A percentile compares a stretch with the other conserved stretches of the same genome.
These are phyloP conservation scores for Fusarium pseudoanthophilum DNA, from an alignment of 2,329 filamentous ascomycete species.

Conservation along the genomic window DNA sequence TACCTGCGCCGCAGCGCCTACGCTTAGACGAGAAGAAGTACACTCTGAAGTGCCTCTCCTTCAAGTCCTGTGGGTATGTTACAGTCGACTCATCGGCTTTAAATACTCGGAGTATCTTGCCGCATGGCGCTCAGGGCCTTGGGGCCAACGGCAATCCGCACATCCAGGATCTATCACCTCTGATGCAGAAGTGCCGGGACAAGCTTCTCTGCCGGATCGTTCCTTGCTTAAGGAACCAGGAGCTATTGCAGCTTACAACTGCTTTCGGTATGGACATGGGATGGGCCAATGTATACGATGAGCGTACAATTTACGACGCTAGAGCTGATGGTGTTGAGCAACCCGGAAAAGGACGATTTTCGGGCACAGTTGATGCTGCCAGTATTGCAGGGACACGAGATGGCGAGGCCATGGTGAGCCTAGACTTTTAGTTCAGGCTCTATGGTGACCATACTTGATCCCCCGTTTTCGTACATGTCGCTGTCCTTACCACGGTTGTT, in stretches of 20 bases:
- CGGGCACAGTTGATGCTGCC: constrained; percentile 46
- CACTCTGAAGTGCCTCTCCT: constrained; percentile 55
- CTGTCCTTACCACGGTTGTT: background rate
- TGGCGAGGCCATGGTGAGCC: background rate
- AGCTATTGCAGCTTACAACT: constrained; percentile 45
- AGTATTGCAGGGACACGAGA: constrained; percentile 4
- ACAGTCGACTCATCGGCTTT: constrained; percentile 52
- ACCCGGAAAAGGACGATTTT: constrained; percentile 55
- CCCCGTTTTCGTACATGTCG: background rate
- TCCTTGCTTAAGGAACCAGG: constrained; percentile 44
- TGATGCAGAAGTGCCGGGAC: constrained; percentile 53
- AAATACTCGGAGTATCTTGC: constrained; percentile 52
- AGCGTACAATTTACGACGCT: constrained; percentile 47
- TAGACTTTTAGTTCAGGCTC: constrained; percentile 4
- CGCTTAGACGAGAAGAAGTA: constrained; percentile 45
- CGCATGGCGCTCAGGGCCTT: constrained; percentile 38
- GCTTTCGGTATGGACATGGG: constrained; percentile 52
- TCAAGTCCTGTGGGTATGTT: constrained; percentile 72
- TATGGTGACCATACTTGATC: background rate
- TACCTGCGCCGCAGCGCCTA: constrained; percentile 40
- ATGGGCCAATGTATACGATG: constrained; percentile 52
- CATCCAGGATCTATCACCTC: constrained; percentile 36
- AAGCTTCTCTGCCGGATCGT: constrained; percentile 51
- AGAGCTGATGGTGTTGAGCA: constrained; percentile 48
- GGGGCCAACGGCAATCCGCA: constrained; percentile 38